A percentile compares a stretch with the other conserved stretches of the same genome.
Evolutionary conservation across 129 eudicot genomes (phyloP).

Genomic region (Chrysanthemum makinoi): DNA sequence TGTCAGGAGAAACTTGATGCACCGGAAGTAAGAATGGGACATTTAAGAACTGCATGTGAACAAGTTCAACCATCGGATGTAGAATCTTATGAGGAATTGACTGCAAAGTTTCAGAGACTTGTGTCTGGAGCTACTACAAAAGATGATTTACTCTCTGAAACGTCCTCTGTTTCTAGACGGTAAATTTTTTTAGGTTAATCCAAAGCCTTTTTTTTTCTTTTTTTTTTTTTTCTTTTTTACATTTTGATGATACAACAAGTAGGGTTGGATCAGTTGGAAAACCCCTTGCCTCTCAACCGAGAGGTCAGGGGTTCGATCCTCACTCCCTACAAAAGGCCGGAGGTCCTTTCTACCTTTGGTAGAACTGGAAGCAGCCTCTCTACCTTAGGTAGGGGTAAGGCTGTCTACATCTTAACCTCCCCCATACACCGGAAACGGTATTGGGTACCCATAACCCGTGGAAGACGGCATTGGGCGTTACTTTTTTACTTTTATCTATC

Average conservation of each 20-base stretch:
- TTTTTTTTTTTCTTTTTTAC: background rate
- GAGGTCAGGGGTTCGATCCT: no score
- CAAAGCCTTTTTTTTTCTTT: background rate
- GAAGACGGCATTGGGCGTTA: no score
- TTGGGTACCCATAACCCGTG: no score
- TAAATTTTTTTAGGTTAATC: constrained; percentile 18
- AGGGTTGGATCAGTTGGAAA: no score
- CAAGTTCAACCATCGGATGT: constrained; percentile 70
- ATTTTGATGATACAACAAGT: background rate
- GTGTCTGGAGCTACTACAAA: constrained; percentile 41
- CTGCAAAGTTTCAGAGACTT: constrained; percentile 62
- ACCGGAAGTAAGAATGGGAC: constrained; percentile 73
- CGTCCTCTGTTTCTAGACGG: constrained; percentile 36
- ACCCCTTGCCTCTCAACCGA: no score
- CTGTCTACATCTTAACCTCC: no score
- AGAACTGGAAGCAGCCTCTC: no score
- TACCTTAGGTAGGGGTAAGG: no score
- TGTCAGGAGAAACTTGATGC: constrained; percentile 70
- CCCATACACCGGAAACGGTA: no score
- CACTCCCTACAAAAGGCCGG: no score
- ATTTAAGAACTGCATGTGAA: constrained; percentile 55
- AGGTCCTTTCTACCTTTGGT: no score
- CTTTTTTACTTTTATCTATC: no score
- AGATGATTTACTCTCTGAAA: constrained; percentile 30
- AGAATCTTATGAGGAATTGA: constrained; percentile 53